A percentile compares a stretch with the other conserved stretches of the same genome.
These are phyloP conservation scores for Sherardia arvensis DNA, from an alignment of 257 asterid genomes.

Conservation along the genomic window DNA sequence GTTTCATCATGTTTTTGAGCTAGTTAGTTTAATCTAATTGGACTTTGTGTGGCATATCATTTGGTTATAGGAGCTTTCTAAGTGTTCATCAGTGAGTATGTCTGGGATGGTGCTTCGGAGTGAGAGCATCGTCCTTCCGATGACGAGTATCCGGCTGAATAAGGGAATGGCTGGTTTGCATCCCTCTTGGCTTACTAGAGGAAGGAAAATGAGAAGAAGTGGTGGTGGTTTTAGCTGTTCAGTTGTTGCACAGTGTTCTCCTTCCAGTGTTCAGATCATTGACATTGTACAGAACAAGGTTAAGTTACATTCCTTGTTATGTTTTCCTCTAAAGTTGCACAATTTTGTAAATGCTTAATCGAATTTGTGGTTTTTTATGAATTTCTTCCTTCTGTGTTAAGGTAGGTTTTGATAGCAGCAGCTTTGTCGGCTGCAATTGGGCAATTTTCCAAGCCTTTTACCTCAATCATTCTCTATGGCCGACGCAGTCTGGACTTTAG, in stretches of 20 bases:
- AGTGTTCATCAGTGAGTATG: not conserved
- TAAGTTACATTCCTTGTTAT: not conserved
- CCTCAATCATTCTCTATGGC: slow-evolving; percentile 47
- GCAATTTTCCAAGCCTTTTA: slow-evolving; percentile 66
- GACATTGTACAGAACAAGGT: slow-evolving; percentile 20
- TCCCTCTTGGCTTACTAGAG: not conserved
- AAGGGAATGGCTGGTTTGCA: not conserved
- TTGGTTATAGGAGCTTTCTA: not conserved
- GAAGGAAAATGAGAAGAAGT: not conserved
- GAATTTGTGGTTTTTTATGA: not conserved
- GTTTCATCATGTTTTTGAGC: not conserved
- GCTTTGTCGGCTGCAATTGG: slow-evolving; percentile 70
- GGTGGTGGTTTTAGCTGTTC: not conserved
- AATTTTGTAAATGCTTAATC: not conserved
- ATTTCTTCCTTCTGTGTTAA: not conserved
- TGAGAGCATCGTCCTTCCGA: not conserved
- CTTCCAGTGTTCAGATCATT: not conserved
- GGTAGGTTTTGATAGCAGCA: slow-evolving; percentile 74
- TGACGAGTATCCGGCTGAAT: not conserved
- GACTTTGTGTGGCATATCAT: not conserved
- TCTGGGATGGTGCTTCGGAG: slow-evolving; percentile 3
- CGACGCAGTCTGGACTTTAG: slow-evolving; percentile 39
- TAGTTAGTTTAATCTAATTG: not conserved
- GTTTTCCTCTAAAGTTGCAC: not conserved
- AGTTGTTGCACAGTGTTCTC: not conserved